Percentiles rank a stretch among this genome's conserved stretches.
Conservation (phyloP, 176 grass and related monocot genomes). For the Metroxylon sagu region DNA sequence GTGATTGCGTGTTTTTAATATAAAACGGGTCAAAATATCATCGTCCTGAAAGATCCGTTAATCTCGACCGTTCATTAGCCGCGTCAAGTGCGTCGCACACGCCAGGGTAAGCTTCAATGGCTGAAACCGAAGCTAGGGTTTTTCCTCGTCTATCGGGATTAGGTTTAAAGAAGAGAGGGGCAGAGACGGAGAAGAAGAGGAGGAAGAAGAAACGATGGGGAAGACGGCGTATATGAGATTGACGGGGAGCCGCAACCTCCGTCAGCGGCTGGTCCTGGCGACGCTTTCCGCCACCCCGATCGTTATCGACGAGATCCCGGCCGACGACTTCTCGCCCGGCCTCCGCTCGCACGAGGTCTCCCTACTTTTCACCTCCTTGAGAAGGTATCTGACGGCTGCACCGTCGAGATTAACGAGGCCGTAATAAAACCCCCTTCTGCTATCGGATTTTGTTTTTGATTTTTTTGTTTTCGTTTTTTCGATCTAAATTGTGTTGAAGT, state of each 20-base stretch:
- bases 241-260: conserved; percentile 49
- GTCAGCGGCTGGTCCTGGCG: conserved; percentile 74
- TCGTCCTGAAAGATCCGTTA: too few species aligned
- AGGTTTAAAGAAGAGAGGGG: not conserved
- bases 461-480: not conserved
- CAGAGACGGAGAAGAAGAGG: not conserved
- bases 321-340: conserved; percentile 49
- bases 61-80: too few species aligned
- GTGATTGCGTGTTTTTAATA: too few species aligned
- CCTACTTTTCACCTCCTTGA: conserved; percentile 71
- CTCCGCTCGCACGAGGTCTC: conserved; percentile 69
- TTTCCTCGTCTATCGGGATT: too few species aligned
- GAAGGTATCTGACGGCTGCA: conserved; percentile 65
- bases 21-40: too few species aligned
- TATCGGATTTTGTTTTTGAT: not conserved
- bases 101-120: too few species aligned
- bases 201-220: conserved; percentile 18
- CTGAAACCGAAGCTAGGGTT: too few species aligned
- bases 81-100: too few species aligned
- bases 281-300: conserved; percentile 53
- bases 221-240: conserved; percentile 30
- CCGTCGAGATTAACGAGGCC: conserved; percentile 67
- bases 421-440: not conserved
- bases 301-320: conserved; percentile 64
- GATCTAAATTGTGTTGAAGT: not conserved